Base-by-base conservation (phyloP, 192 early-diverging fungal species). In the Rhizophagus clarus region DNA sequence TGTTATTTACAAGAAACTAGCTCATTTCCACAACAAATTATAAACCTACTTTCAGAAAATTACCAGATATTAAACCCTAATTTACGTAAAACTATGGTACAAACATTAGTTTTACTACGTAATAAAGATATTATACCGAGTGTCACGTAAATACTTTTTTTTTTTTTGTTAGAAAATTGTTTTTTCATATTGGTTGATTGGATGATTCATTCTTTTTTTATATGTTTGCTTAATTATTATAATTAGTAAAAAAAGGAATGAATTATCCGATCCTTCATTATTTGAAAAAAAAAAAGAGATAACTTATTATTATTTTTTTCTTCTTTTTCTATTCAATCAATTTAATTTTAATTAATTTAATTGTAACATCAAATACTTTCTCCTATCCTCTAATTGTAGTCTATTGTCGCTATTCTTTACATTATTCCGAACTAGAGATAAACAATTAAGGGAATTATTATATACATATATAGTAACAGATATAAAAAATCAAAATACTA, bases 401-500 rank as follows among this genome's bases (percentile, higher is more conserved):
- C 87, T 93, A 32, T 90, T 99, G 77, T 92, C 96, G 24, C 88
- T 99, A 79, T 99, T 99, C 84, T 99, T 99, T 78, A 96, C 94
- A 29, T 90, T 99, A 60, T 99, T 99, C 86, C 90, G 96, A 28
- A 96, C 94, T 84, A 92, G 88, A 69, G 98, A 99, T 87, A 98
- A 99, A 84, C 84, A 87, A 37, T 92, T 99, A 68, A 92, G 98
- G 49, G 90, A 93, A 68, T 83, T 94, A 78, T 88, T 99, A 32
- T 97, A 98, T 86, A 91, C 84, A 66, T 95, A 98, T 84, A 99
- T 99, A 81, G 95, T 99, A 1, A 92, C 89, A 69, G 97, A 99
- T 85, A 97, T 99, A 87, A 96, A 96, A 83, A 91, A 90, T 71
- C 90, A 95, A 63, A 99, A 99, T 87, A 89, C 88, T 40, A 97